These are phyloP conservation scores for Russula ochroleuca DNA, from an alignment of 768 basidiomycete species.

Conservation along the genomic window DNA sequence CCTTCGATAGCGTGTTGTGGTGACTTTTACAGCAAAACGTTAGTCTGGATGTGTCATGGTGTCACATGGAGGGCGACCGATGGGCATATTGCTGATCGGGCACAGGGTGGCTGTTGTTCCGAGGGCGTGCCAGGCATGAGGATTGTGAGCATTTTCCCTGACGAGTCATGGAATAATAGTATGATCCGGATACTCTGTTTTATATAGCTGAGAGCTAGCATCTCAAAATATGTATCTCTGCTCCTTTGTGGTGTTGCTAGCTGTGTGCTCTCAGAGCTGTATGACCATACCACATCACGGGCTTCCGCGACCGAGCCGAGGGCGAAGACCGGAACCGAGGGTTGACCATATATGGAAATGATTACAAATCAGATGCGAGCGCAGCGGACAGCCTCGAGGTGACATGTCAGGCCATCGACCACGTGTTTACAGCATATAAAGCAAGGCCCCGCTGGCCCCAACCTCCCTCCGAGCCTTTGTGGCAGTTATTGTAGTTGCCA, in stretches of 20 bases:
- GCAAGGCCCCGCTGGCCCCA: not conserved
- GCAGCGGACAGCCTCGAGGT: no score
- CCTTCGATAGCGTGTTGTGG: not conserved
- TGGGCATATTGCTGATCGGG: not conserved
- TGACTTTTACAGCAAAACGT: not conserved
- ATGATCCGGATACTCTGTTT: not conserved
- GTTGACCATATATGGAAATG: not conserved
- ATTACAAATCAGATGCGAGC: not conserved
- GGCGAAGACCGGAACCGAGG: not conserved
- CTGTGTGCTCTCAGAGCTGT: not conserved
- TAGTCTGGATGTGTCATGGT: not conserved
- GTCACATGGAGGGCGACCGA: not conserved
- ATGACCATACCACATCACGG: no score
- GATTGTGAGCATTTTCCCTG: slow-evolving; percentile 6
- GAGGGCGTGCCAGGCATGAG: not conserved
- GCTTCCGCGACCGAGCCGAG: not conserved
- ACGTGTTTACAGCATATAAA: not conserved
- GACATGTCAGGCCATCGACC: not conserved
- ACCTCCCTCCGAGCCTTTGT: not conserved
- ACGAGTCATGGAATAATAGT: slow-evolving; percentile 7
- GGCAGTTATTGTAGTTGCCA: not conserved
- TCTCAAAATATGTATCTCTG: not conserved
- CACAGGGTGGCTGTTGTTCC: not conserved
- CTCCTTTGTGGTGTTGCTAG: not conserved
- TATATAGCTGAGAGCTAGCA: not conserved